phyloP scores from a whole-genome alignment of 257 asterid species.

The Prunella vulgaris region DNA sequence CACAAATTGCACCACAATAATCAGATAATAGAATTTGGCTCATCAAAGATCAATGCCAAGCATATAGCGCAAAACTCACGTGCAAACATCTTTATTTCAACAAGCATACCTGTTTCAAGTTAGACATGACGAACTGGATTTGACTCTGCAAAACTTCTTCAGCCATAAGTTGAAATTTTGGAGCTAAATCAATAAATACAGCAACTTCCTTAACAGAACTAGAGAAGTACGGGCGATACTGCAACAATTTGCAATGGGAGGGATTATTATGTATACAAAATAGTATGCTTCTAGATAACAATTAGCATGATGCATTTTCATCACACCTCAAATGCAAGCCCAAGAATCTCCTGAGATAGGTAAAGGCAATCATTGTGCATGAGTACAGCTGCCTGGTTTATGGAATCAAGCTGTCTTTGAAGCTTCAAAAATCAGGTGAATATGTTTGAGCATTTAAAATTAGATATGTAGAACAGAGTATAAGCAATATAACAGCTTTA shows the following conservation, averaged over 20 bases:
- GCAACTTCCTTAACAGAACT: slow-evolving; percentile 64
- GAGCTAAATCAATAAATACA: slow-evolving; percentile 90
- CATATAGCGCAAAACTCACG: slow-evolving; percentile 4
- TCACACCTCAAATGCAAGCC: slow-evolving; percentile 91
- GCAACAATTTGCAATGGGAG: slow-evolving; percentile 33
- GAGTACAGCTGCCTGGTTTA: slow-evolving; percentile 89
- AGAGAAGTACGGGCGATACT: slow-evolving; percentile 92
- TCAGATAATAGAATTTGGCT: slow-evolving; percentile 8
- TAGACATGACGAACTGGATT: slow-evolving; percentile 62
- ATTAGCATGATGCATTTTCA: neutral
- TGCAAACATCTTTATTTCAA: neutral
- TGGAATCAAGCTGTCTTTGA: slow-evolving; percentile 83
- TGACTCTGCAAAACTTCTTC: slow-evolving; percentile 79
- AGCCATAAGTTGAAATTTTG: slow-evolving; percentile 78
- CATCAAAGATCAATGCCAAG: neutral
- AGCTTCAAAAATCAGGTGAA: slow-evolving; percentile 53
- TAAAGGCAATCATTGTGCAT: slow-evolving; percentile 92
- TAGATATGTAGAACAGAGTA: neutral
- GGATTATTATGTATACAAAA: neutral
- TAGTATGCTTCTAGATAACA: neutral
- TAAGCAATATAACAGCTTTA: slow-evolving; percentile 7
- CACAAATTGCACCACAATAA: slow-evolving; percentile 19
- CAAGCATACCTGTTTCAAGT: slow-evolving; percentile 63
- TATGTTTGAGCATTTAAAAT: neutral
- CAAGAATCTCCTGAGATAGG: slow-evolving; percentile 91